Evolutionary conservation across 2,329 filamentous ascomycete species (phyloP), one percentile per base, ranked within the genome.

Genomic region (Xylariaceae sp.): DNA sequence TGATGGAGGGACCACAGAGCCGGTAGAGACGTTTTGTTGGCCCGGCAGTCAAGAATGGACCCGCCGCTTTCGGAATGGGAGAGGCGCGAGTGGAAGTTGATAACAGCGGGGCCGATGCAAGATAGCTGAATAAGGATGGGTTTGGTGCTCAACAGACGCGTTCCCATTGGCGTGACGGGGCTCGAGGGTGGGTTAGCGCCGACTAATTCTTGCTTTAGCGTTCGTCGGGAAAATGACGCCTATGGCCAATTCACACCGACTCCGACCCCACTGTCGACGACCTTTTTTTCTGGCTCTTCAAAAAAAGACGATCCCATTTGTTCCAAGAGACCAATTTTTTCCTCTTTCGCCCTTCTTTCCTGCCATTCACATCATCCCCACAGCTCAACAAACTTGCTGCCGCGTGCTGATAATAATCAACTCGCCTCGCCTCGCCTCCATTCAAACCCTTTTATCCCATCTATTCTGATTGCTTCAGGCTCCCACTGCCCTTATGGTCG

Each of bases 401-500:
- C 21, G 21, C 11, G 21, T 11, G 23, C 15, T 24, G 38, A 39
- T 39, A 40, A 43, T 38, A 40, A 38, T 29, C 43, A 13, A 48
- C 32, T 32, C 37, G 42, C 40, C 40, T 27, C 33, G 41, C 31
- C 45, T 47, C 36, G 11, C 8, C 9, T 13, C n/a, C n/a, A n/a
- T n/a, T n/a, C n/a, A 24, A 11, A 24, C 11, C 11, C 40, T 31
- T 32, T 46, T 43, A 33, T 38, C 47, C 36, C 47, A 43, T 44
- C 39, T 12, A 41, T 46, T 44, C 50, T 53, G 47, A 44, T 50
- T 47, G 38, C 16, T 46, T 41, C 23, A 44, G 29, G 36, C 40
- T 59, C 56, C 66, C 73, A 67, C 73, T 73, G 83, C 80, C 74
- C 81, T 82, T 83, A 88, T 88, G 84, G 84, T 81, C 83, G 83